Evolutionary conservation across 2,329 filamentous ascomycete genomes (phyloP), one percentile per base, ranked within the genome.

Genomic region (Simplicillium aogashimaense): DNA sequence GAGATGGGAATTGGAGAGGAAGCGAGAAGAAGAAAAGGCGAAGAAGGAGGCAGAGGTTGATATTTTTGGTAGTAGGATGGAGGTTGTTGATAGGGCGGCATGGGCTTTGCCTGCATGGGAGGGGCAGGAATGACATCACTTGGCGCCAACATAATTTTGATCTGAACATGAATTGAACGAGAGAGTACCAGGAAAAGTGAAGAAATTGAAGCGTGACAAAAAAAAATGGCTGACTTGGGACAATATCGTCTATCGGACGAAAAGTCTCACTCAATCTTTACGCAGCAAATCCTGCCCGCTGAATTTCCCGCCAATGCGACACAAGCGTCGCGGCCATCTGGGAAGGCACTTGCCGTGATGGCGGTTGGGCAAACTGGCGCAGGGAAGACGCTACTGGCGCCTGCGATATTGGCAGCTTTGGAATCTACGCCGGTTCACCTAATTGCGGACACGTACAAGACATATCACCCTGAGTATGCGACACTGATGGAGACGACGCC

Each of bases 391-490:
- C 59, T 60, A 40, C 57, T 65, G 2, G 61, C 66, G 10, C 66
- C 64, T 3, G 47, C 52, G 29, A 51, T 70, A 37, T 52, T 57
- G 14, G 36, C 45, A 4, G 59, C 61, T 35, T 48, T 70, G 18
- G 25, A 34, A 14, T 25, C 38, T 13, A 17, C 10, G 14, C 43
- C 53, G 13, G 59, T 57, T 14, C 67, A 71, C 53, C 59, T 71
- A 46, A 63, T 70, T 41, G 66, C 67, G 40, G 67, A 70, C 57
- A 64, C 63, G 16, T 69, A 67, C 61, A 71, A 71, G 48, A 59
- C 61, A 4, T 64, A 68, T 53, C 67, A 71, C 51, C 67, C 67
- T 0, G 44, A 54, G 14, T 69, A 67, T 51, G 25, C 46, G 12
- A n/a, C 39, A 3, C 53, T 65, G 18, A 45, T 61, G 5, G 45